Evolutionary conservation across 192 early-diverging fungal genomes (phyloP).

Genomic region (Phycomyces blakesleeanus): DNA sequence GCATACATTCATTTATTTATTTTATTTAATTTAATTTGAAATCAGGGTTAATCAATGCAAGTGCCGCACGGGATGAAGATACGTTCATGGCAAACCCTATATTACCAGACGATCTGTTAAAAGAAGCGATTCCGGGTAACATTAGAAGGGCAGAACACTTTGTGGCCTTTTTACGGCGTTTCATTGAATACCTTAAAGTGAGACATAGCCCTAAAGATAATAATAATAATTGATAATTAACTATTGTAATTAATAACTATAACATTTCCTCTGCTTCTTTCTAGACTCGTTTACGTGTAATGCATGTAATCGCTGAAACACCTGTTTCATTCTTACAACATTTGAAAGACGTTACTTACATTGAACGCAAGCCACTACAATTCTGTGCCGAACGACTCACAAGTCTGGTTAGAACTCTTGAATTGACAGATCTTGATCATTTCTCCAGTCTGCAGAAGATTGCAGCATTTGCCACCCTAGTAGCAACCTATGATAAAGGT

Average conservation of each 20-base stretch:
- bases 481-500: slow-evolving; percentile 93
- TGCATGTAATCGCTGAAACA: slow-evolving; percentile 97
- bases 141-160: slow-evolving; percentile 98
- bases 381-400: slow-evolving; percentile 93
- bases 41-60: slow-evolving; percentile 65
- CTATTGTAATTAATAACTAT: no score
- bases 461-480: slow-evolving; percentile 91
- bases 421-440: slow-evolving; percentile 90
- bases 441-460: slow-evolving; percentile 79
- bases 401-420: slow-evolving; percentile 86
- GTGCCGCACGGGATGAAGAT: slow-evolving; percentile 75
- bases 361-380: slow-evolving; percentile 91
- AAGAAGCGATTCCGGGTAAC: slow-evolving; percentile 94
- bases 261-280: slow-evolving; percentile 1
- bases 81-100: slow-evolving; percentile 91
- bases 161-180: slow-evolving; percentile 91
- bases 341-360: slow-evolving; percentile 90
- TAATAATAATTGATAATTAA: no score
- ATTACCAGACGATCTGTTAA: slow-evolving; percentile 87
- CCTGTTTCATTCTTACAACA: slow-evolving; percentile 92
- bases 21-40: slow-evolving; percentile 1
- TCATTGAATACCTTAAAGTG: slow-evolving; percentile 96
- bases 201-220: no score
- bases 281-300: slow-evolving; percentile 87
- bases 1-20: slow-evolving; percentile 5